These are phyloP conservation scores for Saccharum hybrid DNA, from an alignment of 202 grass and related monocot genomes.

Conservation along the genomic window DNA sequence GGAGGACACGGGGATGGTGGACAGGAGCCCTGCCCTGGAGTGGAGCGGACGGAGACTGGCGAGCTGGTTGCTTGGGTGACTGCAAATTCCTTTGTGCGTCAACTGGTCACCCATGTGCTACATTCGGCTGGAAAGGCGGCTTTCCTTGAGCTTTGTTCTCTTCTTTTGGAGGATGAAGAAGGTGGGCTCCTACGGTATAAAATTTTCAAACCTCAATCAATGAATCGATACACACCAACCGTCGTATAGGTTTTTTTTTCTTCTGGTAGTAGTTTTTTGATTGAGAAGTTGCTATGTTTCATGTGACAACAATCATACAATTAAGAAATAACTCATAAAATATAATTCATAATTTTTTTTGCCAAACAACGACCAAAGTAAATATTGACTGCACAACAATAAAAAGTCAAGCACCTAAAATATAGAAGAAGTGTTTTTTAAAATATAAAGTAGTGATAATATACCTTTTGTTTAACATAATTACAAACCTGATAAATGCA, in stretches of 20 bases:
- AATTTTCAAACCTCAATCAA: neutral
- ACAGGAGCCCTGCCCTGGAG: neutral
- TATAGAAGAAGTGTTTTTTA: no score
- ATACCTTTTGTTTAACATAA: no score
- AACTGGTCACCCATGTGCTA: neutral
- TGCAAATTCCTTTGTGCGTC: neutral
- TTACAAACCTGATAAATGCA: no score
- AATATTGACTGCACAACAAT: no score
- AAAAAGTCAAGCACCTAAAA: no score
- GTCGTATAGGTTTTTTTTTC: neutral
- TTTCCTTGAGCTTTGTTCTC: neutral
- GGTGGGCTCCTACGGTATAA: neutral
- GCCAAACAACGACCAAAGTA: neutral
- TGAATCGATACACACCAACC: neutral
- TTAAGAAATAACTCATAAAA: no score
- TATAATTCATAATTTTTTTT: neutral
- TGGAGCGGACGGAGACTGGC: neutral
- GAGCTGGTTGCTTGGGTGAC: neutral
- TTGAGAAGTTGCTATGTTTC: no score
- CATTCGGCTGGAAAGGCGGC: neutral
- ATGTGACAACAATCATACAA: no score
- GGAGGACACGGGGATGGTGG: slow-evolving; percentile 6
- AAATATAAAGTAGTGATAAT: no score
- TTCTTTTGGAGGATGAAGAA: neutral
- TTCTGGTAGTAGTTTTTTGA: no score